Base-by-base conservation (phyloP, 2,329 filamentous ascomycete species). In the Cercospora janseana region DNA sequence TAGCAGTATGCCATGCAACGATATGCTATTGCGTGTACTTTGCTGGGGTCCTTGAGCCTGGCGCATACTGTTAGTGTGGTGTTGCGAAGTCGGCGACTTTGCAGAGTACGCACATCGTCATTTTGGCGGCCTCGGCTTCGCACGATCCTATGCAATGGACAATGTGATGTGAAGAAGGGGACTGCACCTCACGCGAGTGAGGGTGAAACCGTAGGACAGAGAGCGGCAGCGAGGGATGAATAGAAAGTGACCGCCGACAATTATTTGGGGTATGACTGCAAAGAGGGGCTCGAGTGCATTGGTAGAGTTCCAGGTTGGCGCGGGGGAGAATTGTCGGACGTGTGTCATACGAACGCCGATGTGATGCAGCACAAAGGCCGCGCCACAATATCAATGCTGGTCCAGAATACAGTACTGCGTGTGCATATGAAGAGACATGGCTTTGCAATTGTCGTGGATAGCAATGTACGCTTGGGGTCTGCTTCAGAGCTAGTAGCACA, bases 41-140 rank as follows among this genome's bases (percentile, higher is more conserved):
- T 49, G 46, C 35, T 42, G 26, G 51, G 51, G 6, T 53, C 51
- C 29, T 85, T 80, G 69, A 90, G 85, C 85, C 64, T 68, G 52
- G 28, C 15, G 16, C 16, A 23, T 27, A 35, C 21, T 47, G 24
- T 55, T 32, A 49, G 46, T 23, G 13, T 42, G n/a, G n/a, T n/a
- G n/a, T n/a, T n/a, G n/a, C n/a, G n/a, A n/a, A n/a, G n/a, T n/a
- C n/a, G n/a, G n/a, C n/a, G n/a, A n/a, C 20, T 16, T 23, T 9
- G 13, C 8, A 7, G 21, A 3, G 27, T 13, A 20, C 26, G 46
- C 27, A 49, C 46, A 49, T 49, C 18, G 35, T 42, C 35, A 49
- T 49, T 16, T 31, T 52, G 51, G 13, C 52, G 9, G 51, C 26
- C 18, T 53, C 47, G 24, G 43, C 43, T 41, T 12, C 21, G 34